A percentile compares a stretch with the other conserved stretches of the same genome.
These are phyloP conservation scores for Fusarium irregulare DNA, from an alignment of 2,329 filamentous ascomycete species.

Conservation along the genomic window DNA sequence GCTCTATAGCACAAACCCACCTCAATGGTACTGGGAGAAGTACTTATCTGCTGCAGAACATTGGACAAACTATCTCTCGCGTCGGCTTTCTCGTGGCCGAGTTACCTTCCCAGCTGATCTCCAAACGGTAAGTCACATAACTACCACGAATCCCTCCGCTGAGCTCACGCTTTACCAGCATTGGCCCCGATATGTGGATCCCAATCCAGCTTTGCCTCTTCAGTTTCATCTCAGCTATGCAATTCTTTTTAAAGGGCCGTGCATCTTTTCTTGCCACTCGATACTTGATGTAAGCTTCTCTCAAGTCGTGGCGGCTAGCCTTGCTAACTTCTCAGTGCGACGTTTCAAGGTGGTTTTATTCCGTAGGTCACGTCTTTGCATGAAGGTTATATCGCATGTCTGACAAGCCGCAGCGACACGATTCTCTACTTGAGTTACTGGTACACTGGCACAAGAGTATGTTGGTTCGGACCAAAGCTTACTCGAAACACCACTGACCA, in stretches of 20 bases:
- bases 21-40: neutral
- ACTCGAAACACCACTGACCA: neutral
- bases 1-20: fast-evolving
- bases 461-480: neutral
- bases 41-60: neutral
- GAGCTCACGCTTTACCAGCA: constrained; percentile 6
- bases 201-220: constrained; percentile 58
- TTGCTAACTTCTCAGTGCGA: neutral
- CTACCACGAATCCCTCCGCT: fast-evolving
- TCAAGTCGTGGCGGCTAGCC: neutral
- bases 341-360: neutral
- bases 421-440: neutral
- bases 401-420: neutral
- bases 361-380: neutral
- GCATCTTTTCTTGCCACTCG: constrained; percentile 48
- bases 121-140: constrained; percentile 2
- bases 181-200: constrained; percentile 62
- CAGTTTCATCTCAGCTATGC: constrained; percentile 49
- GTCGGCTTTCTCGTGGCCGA: constrained; percentile 29
- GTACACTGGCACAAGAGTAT: neutral
- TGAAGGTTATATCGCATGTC: neutral
- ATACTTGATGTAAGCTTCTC: neutral
- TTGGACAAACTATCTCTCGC: constrained; percentile 28
- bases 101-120: constrained; percentile 19
- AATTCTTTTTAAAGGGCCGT: constrained; percentile 49